Base-by-base conservation (phyloP, 495 filamentous ascomycete genomes). In the Hypoxylon subgilvum region DNA sequence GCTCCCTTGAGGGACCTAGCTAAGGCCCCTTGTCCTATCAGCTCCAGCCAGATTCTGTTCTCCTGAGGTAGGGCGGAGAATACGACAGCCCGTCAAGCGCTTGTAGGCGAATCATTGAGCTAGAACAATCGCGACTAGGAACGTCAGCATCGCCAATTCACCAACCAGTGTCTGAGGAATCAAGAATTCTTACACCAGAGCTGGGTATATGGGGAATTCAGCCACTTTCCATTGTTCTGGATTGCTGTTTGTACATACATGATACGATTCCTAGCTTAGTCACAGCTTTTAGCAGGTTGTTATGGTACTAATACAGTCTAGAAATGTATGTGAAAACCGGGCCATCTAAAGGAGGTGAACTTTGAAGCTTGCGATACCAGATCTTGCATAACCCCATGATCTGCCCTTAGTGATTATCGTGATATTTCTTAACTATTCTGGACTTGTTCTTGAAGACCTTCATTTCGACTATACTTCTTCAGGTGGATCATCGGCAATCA, bases 321-420 rank as follows among this genome's bases (percentile, higher is more conserved):
- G n/a, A n/a, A n/a, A n/a, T n/a, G n/a, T n/a, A n/a, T n/a, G n/a
- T n/a, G n/a, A n/a, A n/a, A n/a, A 51, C 52, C 45, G 18, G 13
- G 10, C 21, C 40, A 57, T n/a, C 30, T 57, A 30, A 40, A 49
- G 48, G 52, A 36, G n/a, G n/a, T n/a, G n/a, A n/a, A n/a, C n/a
- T n/a, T n/a, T 41, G 18, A 52, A 18, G 59, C 34, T 42, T 16
- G 17, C 44, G 31, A 49, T 39, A 48, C 32, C 41, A 16, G 18
- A 45, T 58, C 53, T 55, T 59, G 61, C 55, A 64, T 64, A 64
- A 64, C 61, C 40, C 42, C 13, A 27, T 42, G 39, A 59, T 63
- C 49, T 55, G 31, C 49, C 39, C 46, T 38, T 17, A 4, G 40
- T 55, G 54, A 59, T 64, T 50, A 32, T 58, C 53, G 10, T 54